A percentile compares a stretch with the other conserved stretches of the same genome.
phyloP scores from a whole-genome alignment of 306 rosid species.

The Acacia crassicarpa region DNA sequence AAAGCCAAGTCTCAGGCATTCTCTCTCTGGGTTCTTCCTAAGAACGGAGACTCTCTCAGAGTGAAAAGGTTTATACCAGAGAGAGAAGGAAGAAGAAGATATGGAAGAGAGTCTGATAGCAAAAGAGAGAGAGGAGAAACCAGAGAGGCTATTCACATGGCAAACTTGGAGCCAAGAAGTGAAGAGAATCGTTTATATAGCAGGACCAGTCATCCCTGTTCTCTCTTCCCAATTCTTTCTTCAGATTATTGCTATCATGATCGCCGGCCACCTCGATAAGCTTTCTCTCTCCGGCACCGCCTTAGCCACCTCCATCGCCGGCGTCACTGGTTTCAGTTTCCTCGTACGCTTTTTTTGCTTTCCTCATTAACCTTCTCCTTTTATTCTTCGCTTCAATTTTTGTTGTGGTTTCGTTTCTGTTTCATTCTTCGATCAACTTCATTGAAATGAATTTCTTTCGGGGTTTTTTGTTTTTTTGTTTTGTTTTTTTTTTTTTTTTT shows the following conservation, averaged over 20 bases:
- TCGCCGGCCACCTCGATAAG: slow-evolving; percentile 57
- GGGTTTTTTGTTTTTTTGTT: neutral
- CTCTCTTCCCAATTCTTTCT: slow-evolving; percentile 46
- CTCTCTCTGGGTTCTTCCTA: neutral
- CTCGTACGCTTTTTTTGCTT: slow-evolving; percentile 32
- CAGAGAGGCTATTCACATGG: slow-evolving; percentile 29
- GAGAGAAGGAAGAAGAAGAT: neutral
- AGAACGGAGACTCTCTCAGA: neutral
- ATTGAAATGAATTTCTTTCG: too few species aligned
- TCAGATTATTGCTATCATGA: slow-evolving; percentile 54
- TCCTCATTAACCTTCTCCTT: neutral
- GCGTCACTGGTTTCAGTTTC: slow-evolving; percentile 57
- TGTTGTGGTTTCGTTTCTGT: too few species aligned
- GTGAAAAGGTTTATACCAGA: neutral
- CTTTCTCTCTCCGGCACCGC: slow-evolving; percentile 58
- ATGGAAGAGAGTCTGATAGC: slow-evolving; percentile 42
- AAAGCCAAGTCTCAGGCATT: neutral
- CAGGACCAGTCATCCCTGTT: slow-evolving; percentile 59
- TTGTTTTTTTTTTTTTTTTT: neutral
- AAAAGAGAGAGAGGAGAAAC: neutral
- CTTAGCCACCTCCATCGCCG: slow-evolving; percentile 49
- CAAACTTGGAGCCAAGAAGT: slow-evolving; percentile 34
- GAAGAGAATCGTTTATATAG: slow-evolving; percentile 44
- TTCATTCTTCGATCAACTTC: neutral
- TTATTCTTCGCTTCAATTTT: too few species aligned